A percentile compares a stretch with the other conserved stretches of the same genome.
Evolutionary conservation across 805 yeast species (phyloP).

Genomic region (Cyberlindnera mycetangii): DNA sequence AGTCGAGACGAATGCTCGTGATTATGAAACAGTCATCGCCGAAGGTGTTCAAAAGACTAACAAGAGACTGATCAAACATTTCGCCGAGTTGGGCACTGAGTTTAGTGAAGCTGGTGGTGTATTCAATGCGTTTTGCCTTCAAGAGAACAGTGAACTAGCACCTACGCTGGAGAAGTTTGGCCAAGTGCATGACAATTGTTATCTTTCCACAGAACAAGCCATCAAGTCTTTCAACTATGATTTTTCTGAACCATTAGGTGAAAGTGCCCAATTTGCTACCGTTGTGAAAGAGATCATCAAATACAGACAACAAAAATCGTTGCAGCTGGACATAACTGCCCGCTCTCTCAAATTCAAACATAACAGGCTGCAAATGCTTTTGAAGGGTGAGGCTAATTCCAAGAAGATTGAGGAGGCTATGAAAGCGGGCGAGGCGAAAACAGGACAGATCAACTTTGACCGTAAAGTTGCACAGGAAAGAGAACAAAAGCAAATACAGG

Average conservation of each 20-base stretch:
- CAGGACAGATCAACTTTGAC: conserved; percentile 30
- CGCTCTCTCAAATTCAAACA: conserved; percentile 36
- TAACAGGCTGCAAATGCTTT: conserved; percentile 34
- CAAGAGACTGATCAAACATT: conserved; percentile 47
- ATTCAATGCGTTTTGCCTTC: conserved; percentile 56
- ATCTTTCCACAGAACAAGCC: conserved; percentile 47
- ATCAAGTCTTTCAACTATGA: conserved; percentile 52
- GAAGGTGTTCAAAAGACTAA: conserved; percentile 55
- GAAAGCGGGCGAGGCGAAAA: conserved; percentile 22
- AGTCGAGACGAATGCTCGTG: conserved; percentile 42
- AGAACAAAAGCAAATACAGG: conserved; percentile 12
- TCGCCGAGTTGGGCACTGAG: conserved; percentile 54
- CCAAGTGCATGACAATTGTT: conserved; percentile 74
- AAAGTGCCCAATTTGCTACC: conserved; percentile 62
- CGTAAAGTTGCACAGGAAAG: conserved; percentile 23
- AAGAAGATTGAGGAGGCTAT: conserved; percentile 37
- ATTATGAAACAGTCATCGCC: conserved; percentile 42
- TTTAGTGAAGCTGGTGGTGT: conserved; percentile 72
- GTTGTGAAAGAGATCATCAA: conserved; percentile 53
- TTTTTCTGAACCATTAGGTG: conserved; percentile 67
- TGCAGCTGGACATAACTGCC: conserved; percentile 42
- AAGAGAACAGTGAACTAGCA: conserved; percentile 40
- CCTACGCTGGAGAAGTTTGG: conserved; percentile 74
- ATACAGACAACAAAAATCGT: conserved; percentile 49
- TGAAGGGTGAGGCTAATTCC: conserved; percentile 42